phyloP scores from a whole-genome alignment of 1,139 yeast genomes.

The Magnusiomyces suaveolens region DNA sequence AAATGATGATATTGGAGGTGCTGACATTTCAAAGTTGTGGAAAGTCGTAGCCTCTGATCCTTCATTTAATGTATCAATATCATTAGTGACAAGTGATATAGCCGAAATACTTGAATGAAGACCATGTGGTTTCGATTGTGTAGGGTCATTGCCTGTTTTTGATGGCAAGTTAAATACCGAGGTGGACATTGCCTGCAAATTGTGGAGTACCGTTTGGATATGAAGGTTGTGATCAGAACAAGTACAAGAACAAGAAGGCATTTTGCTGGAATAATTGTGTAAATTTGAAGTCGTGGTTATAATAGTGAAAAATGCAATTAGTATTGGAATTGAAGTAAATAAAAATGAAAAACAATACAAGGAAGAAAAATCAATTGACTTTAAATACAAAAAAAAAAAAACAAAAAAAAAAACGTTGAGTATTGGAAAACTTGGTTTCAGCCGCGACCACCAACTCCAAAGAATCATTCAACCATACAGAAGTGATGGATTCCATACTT shows the following conservation, averaged over 20 bases:
- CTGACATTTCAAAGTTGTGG: background rate
- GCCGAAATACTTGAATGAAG: background rate
- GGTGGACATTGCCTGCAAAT: background rate
- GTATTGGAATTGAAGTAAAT: background rate
- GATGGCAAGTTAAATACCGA: background rate
- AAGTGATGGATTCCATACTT: background rate
- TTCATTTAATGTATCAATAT: background rate
- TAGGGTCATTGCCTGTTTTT: background rate
- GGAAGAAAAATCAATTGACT: background rate
- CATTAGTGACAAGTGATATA: background rate
- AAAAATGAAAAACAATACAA: slow-evolving; percentile 1
- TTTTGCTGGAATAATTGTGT: background rate
- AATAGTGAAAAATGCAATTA: background rate
- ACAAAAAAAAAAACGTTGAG: background rate
- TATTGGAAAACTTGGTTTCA: background rate
- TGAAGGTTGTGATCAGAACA: background rate
- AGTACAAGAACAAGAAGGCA: background rate
- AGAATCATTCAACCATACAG: background rate
- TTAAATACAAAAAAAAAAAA: slow-evolving; percentile 3
- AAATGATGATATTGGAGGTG: background rate
- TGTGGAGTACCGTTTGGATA: background rate
- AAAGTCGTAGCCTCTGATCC: background rate
- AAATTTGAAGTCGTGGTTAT: background rate
- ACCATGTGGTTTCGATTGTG: no score
- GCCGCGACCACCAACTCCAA: background rate